Conservation (phyloP, 768 basidiomycete genomes). For the Dioszegia crocea region DNA sequence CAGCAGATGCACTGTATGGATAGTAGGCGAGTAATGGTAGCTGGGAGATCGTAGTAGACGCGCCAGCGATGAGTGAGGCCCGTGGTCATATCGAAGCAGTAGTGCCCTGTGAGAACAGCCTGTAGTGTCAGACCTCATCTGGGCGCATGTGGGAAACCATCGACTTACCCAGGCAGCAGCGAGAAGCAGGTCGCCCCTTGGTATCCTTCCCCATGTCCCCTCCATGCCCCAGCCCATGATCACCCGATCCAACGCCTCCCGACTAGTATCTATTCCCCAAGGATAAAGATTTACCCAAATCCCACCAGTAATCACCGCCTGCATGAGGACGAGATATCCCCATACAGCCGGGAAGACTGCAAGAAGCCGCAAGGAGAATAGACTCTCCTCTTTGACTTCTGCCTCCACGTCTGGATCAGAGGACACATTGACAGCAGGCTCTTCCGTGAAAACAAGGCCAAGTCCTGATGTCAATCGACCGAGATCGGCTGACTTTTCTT, state of each 20-base stretch:
- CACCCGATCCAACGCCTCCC: conserved; percentile 30
- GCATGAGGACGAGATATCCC: conserved; percentile 24
- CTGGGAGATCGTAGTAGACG: conserved; percentile 78
- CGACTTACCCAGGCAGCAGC: conserved; percentile 44
- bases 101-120: conserved; percentile 80
- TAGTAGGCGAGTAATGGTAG: conserved; percentile 84
- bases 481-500: not conserved
- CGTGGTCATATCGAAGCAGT: conserved; percentile 80
- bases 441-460: conserved; percentile 5
- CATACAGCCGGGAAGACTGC: conserved; percentile 42
- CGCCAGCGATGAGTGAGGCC: conserved; percentile 87
- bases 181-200: conserved; percentile 34
- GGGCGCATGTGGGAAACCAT: not conserved
- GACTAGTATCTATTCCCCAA: conserved; percentile 35
- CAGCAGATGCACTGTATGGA: conserved; percentile 94
- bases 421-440: not conserved
- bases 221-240: conserved; percentile 17
- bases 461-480: conserved; percentile 1
- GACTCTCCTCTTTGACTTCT: not conserved
- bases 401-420: not conserved
- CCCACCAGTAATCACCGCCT: conserved; percentile 26
- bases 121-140: conserved; percentile 50
- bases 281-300: conserved; percentile 35
- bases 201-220: conserved; percentile 15
- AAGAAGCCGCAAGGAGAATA: conserved; percentile 39